Conservation (phyloP, 73 alveolate genomes). For the Effrenium voratum region DNA sequence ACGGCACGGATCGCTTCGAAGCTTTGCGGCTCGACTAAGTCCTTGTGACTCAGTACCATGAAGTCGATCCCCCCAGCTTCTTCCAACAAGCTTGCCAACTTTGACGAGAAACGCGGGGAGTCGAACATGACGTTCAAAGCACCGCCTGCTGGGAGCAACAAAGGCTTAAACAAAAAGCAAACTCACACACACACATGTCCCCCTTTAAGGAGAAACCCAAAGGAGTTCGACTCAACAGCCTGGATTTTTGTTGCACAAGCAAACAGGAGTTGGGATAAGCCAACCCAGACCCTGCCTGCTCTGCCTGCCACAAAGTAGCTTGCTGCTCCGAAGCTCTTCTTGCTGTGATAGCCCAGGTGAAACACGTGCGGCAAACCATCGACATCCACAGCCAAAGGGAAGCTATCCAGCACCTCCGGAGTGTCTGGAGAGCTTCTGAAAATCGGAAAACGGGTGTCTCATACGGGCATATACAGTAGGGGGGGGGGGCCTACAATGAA, state of each 20-base stretch:
- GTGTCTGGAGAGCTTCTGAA: too few species aligned
- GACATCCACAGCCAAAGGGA: slow-evolving; percentile 15
- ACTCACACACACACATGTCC: background rate
- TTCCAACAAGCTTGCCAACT: slow-evolving; percentile 44
- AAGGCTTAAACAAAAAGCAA: too few species aligned
- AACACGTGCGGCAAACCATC: slow-evolving; percentile 57
- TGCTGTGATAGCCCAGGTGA: slow-evolving; percentile 63
- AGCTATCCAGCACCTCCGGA: background rate
- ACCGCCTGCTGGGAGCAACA: background rate
- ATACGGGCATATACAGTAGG: too few species aligned
- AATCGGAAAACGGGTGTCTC: too few species aligned
- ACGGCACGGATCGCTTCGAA: too few species aligned
- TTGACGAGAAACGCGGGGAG: slow-evolving; percentile 79
- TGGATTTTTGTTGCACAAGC: background rate
- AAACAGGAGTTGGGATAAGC: background rate
- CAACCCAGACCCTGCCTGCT: background rate
- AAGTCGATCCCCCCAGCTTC: slow-evolving; percentile 47
- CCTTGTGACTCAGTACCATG: slow-evolving; percentile 60
- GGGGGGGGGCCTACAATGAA: too few species aligned
- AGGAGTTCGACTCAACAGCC: background rate
- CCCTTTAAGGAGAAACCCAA: background rate
- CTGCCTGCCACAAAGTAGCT: slow-evolving; percentile 43
- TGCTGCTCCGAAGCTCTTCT: slow-evolving; percentile 59
- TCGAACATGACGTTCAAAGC: slow-evolving; percentile 56
- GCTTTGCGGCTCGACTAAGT: too few species aligned